Evolutionary conservation across 148 eudicot species (phyloP).

Genomic region (Silene conica): DNA sequence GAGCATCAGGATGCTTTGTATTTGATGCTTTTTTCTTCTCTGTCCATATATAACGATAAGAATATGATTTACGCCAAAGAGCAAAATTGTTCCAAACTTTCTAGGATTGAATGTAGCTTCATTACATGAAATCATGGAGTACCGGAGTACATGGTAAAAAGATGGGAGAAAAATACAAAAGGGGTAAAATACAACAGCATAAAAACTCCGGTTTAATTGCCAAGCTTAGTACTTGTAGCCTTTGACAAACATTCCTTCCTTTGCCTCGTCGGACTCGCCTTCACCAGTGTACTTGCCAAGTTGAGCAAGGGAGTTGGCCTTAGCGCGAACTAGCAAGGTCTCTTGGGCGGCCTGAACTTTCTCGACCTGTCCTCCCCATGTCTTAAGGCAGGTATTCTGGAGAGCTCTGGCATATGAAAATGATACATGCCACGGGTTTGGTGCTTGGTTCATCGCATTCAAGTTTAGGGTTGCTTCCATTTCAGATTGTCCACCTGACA

Average conservation of each 20-base stretch:
- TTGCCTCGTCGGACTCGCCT: constrained; percentile 81
- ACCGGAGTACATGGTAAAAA: constrained; percentile 11
- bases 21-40: neutral
- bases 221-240: constrained; percentile 71
- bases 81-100: neutral
- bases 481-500: constrained; percentile 98
- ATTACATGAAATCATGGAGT: constrained; percentile 15
- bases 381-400: constrained; percentile 82
- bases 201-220: constrained; percentile 1
- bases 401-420: constrained; percentile 98
- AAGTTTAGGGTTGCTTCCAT: constrained; percentile 82
- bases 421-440: constrained; percentile 99
- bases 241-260: constrained; percentile 94
- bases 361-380: constrained; percentile 89
- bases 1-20: neutral
- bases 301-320: constrained; percentile 92
- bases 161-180: neutral
- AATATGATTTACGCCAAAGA: neutral
- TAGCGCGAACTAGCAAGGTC: constrained; percentile 76
- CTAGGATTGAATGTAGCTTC: constrained; percentile 7
- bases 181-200: constrained; percentile 10
- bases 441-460: constrained; percentile 92
- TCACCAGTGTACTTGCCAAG: constrained; percentile 82
- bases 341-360: constrained; percentile 76
- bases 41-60: neutral